Conservation (phyloP, 1,284 basidiomycete species). For the Trichosporon coremiiforme region DNA sequence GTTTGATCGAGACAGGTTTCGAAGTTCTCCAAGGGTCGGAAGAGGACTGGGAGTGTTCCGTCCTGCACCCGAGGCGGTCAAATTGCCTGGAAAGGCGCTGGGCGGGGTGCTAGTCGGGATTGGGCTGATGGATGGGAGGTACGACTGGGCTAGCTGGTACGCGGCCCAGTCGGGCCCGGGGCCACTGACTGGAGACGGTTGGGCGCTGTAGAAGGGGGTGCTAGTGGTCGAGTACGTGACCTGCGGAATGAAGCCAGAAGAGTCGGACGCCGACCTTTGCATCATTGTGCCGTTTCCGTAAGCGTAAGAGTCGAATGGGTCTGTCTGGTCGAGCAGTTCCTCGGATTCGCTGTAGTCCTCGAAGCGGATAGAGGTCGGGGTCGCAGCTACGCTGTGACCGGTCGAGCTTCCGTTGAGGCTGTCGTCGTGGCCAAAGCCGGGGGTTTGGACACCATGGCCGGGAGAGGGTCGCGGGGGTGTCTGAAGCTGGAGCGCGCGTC, state of each 20-base stretch:
- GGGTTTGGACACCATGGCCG: neutral
- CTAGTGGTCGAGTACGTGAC: conserved; percentile 27
- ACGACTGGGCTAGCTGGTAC: conserved; percentile 47
- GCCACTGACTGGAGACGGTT: conserved; percentile 31
- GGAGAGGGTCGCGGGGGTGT: conserved; percentile 58
- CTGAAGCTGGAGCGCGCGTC: conserved; percentile 65
- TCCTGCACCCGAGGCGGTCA: conserved; percentile 28
- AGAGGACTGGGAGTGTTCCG: conserved; percentile 52
- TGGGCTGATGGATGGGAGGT: conserved; percentile 47
- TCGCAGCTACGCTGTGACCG: conserved; percentile 22
- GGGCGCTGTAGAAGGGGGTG: conserved; percentile 29
- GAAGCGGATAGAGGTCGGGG: conserved; percentile 20
- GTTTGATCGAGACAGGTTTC: conserved; percentile 53
- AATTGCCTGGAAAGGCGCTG: conserved; percentile 27
- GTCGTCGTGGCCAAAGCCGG: conserved; percentile 13
- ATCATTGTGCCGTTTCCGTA: conserved; percentile 33
- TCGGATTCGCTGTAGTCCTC: conserved; percentile 27
- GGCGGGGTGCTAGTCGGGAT: conserved; percentile 27
- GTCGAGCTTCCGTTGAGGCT: conserved; percentile 1
- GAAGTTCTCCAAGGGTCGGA: conserved; percentile 50
- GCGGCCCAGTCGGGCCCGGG: conserved; percentile 45
- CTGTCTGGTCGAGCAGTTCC: conserved; percentile 38
- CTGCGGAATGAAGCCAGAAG: conserved; percentile 42
- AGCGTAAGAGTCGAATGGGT: conserved; percentile 21
- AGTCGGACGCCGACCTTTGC: conserved; percentile 46